Percentiles rank a stretch among this genome's conserved stretches.
These are phyloP conservation scores for Candida yuanshanica DNA, from an alignment of 805 yeast genomes.

Conservation along the genomic window DNA sequence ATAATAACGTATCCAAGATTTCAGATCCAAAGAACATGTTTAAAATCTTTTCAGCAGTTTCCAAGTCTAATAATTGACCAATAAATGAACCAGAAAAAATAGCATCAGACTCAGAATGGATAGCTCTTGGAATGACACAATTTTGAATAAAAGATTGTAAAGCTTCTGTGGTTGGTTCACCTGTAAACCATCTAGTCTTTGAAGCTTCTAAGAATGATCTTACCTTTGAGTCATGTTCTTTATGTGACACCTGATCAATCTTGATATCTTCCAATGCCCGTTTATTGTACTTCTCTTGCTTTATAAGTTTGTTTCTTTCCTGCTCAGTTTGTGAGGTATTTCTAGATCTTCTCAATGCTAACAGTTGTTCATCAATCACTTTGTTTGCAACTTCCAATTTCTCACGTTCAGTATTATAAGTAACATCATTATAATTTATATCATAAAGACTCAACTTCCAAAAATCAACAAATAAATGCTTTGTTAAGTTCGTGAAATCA, in stretches of 20 bases:
- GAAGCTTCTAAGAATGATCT: conserved; percentile 25
- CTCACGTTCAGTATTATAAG: conserved; percentile 44
- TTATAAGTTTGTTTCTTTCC: conserved; percentile 17
- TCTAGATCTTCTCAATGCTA: conserved; percentile 11
- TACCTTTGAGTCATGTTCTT: conserved; percentile 28
- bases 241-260: conserved; percentile 31
- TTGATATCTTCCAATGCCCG: conserved; percentile 4
- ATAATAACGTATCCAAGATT: conserved; percentile 52
- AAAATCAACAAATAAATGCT: conserved; percentile 50
- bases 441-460: conserved; percentile 77
- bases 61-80: conserved; percentile 39
- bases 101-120: conserved; percentile 82
- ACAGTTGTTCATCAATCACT: conserved; percentile 32
- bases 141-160: conserved; percentile 42
- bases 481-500: conserved; percentile 26
- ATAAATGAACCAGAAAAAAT: conserved; percentile 60
- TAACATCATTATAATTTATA: conserved; percentile 43
- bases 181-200: conserved; percentile 37
- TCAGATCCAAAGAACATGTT: conserved; percentile 43
- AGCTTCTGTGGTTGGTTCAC: conserved; percentile 16
- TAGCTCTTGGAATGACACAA: conserved; percentile 70
- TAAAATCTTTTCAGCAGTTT: conserved; percentile 35
- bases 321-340: conserved; percentile 16
- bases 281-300: conserved; percentile 7
- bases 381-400: conserved; percentile 33